Evolutionary conservation across 148 eudicot genomes (phyloP), one percentile per base, ranked within the genome.

Genomic region (Pouteria glomerata): DNA sequence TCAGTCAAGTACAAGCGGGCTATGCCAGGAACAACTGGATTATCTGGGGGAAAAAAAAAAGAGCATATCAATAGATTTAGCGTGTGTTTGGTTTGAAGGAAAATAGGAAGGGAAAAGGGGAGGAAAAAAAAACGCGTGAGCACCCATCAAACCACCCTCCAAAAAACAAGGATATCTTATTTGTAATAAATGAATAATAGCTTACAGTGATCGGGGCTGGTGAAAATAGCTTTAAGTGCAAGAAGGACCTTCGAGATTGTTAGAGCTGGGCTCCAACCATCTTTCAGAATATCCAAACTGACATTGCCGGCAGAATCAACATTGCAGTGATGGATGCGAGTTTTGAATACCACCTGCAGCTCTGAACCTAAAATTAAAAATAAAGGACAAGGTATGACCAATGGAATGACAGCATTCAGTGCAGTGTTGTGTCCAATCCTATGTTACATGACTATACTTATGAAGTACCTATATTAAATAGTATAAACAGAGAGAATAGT

Each of bases 221-320:
- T 80, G 74, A 95, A 89, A 34, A 92, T 74, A 45, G 92, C 80
- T 81, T 83, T 81, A 48, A 96, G 69, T 2, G 97, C 92, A 59
- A 88, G 83, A 10, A 95, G 81, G 71, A 95, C 85, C 73, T 90
- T 81, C 26, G 90, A 90, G 78, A 92, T 95, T 48, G 99, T 90
- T 37, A 92, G 81, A 61, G 99, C 94, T 0, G 99, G 97, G 74
- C 99, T 95, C 97, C 97, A 95, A 52, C 88, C 85, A 56, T 95
- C 96, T 71, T 92, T 92, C 63, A 95, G 80, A 73, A 92, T 87
- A 21, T 86, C 92, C 82, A 95, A 81, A 73, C 84, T 85, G 47
- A 88, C 83, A 57, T 82, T 84, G 33, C 99, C 99, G 11, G 72
- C 74, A 29, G 96, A 77, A 85, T 90, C 99, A 53, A 92, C 99